Evolutionary conservation across 805 yeast species (phyloP), one percentile per base, ranked within the genome.

Genomic region (Ogataea sp.): DNA sequence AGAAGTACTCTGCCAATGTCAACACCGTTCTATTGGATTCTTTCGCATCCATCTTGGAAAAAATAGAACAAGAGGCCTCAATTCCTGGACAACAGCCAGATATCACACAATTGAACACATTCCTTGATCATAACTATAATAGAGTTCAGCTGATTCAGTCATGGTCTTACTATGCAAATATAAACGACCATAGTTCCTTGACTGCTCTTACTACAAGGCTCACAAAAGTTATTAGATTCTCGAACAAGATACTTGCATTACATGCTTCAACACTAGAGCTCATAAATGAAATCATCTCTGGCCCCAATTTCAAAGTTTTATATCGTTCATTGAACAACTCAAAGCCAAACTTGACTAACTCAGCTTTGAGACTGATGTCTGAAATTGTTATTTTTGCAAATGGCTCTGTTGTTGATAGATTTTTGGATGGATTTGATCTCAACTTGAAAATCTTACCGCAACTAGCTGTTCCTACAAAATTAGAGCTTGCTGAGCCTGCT

Each of bases 351-450:
- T 53, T 71, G 1, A 76, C 89, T 0, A 76, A 73, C 39, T 83
- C 93, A 1, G 68, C 72, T 3, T 55, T 87, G n/a, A 58, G 71
- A 32, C 50, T 88, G 9, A 56, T 90, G 46, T 62, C 61, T 16
- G 70, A 72, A 35, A 64, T 82, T 21, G 68, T 77, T 5, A 45
- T 56, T 1, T 78, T 68, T 48, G 66, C 71, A 34, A 61, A 70
- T 20, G 78, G 80, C 1, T 58, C 65, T 2, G 56, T 73, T 36
- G 56, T 78, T 2, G 80, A 74, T 38, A 79, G 74, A 7, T 72
- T 89, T 16, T 53, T 79, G 26, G 74, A 80, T 14, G 57, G 67
- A 33, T 83, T 89, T 52, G 96, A 89, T 59, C 67, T 86, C 39
- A 64, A 78, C 3, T 58, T 80, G 24, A 68, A 79, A 17, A 68